Base-by-base conservation (phyloP, 345 rosid species). In the Brassica incana region DNA sequence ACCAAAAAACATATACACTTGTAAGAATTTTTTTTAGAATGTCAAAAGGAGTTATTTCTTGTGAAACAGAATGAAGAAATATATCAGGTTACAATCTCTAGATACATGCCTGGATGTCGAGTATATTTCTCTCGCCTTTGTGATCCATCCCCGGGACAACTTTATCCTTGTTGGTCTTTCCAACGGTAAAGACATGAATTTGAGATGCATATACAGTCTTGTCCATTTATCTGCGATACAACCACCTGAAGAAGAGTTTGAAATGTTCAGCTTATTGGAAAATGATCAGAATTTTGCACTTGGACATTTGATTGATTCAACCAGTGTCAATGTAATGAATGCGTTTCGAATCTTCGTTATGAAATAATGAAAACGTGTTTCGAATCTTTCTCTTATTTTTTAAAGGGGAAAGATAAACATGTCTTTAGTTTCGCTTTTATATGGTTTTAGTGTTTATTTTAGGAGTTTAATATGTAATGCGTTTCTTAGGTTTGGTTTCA, bases 101-200 rank as follows among this genome's bases (percentile, higher is more conserved):
- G 40, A 18, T 84, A 95, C 99, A 98, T 86, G 96, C 97, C 91
- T 91, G 6, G 94, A 86, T 29, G 90, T 56, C 0, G 95, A 92
- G 83, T 91, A 95, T 63, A 83, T 89, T 86, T 93, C 29, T 25
- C 29, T 25, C 29, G 29, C 29, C 29, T 25, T 25, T 25, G 29
- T 25, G 29, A 25, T 25, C 99, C 83, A 98, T 87, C 12, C 89
- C 99, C 88, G 80, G 86, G 36, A 33, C 36, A 33, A 33, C 36
- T 33, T 33, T 33, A 33, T 33, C 6, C 36, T 33, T 6, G 29
- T 25, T 25, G 29, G 36, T 81, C 80, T 89, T 95, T 78, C 99
- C 97, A 76, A 93, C 81, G 71, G 88, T 92, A 64, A 93, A 85
- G 59, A 69, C 65, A 40, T 93, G 97, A 58, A 97, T 86, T 60